Conservation (phyloP, 2,329 filamentous ascomycete genomes). For the Botryotinia convoluta region DNA sequence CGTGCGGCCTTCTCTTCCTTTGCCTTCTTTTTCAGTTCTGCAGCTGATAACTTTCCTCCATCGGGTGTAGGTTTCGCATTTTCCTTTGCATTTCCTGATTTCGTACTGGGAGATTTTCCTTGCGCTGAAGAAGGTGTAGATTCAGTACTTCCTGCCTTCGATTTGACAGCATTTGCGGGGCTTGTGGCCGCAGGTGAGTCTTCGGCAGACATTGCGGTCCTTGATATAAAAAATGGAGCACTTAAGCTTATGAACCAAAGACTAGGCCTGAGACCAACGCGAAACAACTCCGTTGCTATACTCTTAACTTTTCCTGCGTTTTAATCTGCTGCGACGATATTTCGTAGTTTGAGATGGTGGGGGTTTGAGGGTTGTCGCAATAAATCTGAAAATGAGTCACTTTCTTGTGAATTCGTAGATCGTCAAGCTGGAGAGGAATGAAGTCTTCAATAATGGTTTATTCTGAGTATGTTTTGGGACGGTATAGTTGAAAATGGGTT, state of each 20-base stretch:
- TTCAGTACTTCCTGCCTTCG: slow-evolving; percentile 7
- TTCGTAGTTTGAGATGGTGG: slow-evolving; percentile 1
- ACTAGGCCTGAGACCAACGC: slow-evolving; percentile 5
- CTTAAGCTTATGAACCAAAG: slow-evolving; percentile 4
- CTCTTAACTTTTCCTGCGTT: background rate
- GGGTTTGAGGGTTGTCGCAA: slow-evolving; percentile 3
- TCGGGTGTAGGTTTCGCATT: slow-evolving; percentile 31
- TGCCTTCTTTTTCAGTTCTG: slow-evolving; percentile 72
- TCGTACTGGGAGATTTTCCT: slow-evolving; percentile 17
- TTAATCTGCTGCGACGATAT: background rate
- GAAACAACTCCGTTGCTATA: background rate
- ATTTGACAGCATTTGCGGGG: slow-evolving; percentile 10
- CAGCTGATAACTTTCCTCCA: slow-evolving; percentile 56
- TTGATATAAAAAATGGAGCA: background rate
- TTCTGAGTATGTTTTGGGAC: background rate
- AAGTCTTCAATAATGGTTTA: background rate
- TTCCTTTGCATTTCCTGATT: slow-evolving; percentile 22
- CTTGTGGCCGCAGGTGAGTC: slow-evolving; percentile 24
- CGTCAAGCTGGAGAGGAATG: background rate
- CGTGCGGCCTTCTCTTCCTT: slow-evolving; percentile 90
- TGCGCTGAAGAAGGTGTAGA: slow-evolving; percentile 18
- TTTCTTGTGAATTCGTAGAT: background rate
- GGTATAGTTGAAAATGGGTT: background rate
- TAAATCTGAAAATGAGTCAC: slow-evolving; percentile 19
- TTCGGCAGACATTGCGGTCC: slow-evolving; percentile 26